Evolutionary conservation across 2,329 filamentous ascomycete genomes (phyloP), one percentile per base, ranked within the genome.

Genomic region (Paraconiothyrium brasiliense): DNA sequence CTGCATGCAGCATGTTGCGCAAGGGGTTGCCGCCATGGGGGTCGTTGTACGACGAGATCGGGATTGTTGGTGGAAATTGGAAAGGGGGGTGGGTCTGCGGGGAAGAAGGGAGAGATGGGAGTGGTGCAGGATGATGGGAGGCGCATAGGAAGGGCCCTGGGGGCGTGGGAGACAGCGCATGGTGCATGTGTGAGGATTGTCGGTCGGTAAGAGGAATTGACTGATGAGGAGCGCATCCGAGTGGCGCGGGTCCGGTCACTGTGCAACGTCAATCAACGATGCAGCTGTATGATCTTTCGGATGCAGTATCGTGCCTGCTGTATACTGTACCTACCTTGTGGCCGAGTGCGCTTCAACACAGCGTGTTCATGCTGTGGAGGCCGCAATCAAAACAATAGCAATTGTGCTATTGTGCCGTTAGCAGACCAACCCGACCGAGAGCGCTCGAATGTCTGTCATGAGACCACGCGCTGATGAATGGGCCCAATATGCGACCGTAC

Each of bases 361-460:
- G 47, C 22, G 32, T 32, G 20, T 32, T 46, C 35, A 10, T 43
- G 9, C 13, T 16, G 32, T 20, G 8, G 14, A n/a, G 30, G 24
- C 39, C 27, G 16, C 24, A 24, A 13, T 16, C 27, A 20, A 34
- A 46, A 43, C 20, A 20, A 30, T 1, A 16, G 20, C 32, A 47
- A 16, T 14, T 13, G 14, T 5, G 39, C 50, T 22, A 10, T 35
- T 37, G 20, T 55, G 56, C 63, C 61, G 63, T 70, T 67, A 67
- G 60, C 68, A 63, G 67, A 63, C 61, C 68, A 65, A 65, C 51
- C 65, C 69, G 67, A 61, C 39, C 27, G 59, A 56, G 24, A 43
- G 51, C 54, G 34, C 27, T 41, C 55, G 37, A 51, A 54, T 27
- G 30, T 57, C 52, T 61, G 64, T 72, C 65, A 69, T 62, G 51